Evolutionary conservation across 73 alveolate species (phyloP).

Genomic region (Paramecium octaurelia): DNA sequence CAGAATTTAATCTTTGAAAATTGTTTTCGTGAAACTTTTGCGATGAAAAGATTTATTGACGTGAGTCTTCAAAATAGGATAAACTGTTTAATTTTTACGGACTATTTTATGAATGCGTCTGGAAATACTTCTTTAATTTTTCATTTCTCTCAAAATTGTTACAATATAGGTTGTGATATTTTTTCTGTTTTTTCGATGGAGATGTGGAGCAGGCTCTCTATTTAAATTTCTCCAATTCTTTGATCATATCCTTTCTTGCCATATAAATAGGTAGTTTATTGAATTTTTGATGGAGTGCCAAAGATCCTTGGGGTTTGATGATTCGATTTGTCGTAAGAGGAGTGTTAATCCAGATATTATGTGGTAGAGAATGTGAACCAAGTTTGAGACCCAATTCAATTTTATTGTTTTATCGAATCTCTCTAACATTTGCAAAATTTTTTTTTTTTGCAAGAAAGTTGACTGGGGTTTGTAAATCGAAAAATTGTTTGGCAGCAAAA

Average conservation of each 20-base stretch:
- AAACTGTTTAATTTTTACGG: background rate
- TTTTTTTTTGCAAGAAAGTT: background rate
- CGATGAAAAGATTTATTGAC: background rate
- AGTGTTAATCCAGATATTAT: background rate
- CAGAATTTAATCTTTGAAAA: background rate
- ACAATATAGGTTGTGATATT: background rate
- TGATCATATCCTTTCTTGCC: background rate
- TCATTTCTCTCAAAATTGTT: background rate
- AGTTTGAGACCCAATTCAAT: background rate
- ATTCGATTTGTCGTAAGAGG: background rate
- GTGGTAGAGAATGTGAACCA: background rate
- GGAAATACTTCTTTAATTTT: background rate
- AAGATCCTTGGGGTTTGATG: background rate
- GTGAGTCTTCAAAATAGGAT: background rate
- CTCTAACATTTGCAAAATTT: background rate
- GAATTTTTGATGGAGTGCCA: background rate
- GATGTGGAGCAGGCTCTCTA: background rate
- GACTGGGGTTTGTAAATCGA: conserved; percentile 13
- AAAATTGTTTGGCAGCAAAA: background rate
- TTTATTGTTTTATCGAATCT: background rate
- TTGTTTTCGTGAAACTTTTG: background rate
- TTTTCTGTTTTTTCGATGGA: background rate
- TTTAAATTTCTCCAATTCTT: background rate
- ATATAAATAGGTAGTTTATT: background rate
- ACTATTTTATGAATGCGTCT: background rate